Evolutionary conservation across 306 rosid species (phyloP).

Genomic region (Cicer pinnatifidum): DNA sequence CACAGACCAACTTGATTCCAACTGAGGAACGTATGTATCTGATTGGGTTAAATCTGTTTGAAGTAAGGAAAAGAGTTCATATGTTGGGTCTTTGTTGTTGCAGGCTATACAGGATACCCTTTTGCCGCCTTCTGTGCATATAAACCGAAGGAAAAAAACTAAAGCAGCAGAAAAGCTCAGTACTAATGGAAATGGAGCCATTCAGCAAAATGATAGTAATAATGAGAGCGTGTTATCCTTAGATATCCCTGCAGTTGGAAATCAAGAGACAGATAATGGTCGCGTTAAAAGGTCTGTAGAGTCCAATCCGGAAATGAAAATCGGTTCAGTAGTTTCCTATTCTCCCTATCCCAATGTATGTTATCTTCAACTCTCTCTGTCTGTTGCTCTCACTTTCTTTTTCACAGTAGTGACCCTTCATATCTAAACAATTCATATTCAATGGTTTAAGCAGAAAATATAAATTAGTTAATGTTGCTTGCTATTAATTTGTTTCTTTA

Average conservation of each 20-base stretch:
- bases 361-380: conserved; percentile 35
- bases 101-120: conserved; percentile 85
- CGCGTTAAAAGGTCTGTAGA: conserved; percentile 46
- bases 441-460: conserved; percentile 8
- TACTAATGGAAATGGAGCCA: conserved; percentile 70
- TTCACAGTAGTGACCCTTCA: not conserved
- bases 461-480: conserved; percentile 18
- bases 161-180: conserved; percentile 56
- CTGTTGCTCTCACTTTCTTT: not conserved
- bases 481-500: not conserved
- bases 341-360: conserved; percentile 80
- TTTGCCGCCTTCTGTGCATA: conserved; percentile 81
- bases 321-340: conserved; percentile 50
- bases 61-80: conserved; percentile 10
- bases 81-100: conserved; percentile 41
- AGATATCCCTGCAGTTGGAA: conserved; percentile 41
- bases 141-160: conserved; percentile 58
- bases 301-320: conserved; percentile 48
- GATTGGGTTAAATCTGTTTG: conserved; percentile 18
- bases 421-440: conserved; percentile 22
- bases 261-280: conserved; percentile 46
- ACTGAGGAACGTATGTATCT: conserved; percentile 24
- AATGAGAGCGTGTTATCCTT: conserved; percentile 46
- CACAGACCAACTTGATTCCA: conserved; percentile 9
- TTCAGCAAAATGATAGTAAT: conserved; percentile 48